Percentiles rank a stretch among this genome's conserved stretches.
Conservation (phyloP, 2,329 filamentous ascomycete genomes). For the Juglanconis juglandina region DNA sequence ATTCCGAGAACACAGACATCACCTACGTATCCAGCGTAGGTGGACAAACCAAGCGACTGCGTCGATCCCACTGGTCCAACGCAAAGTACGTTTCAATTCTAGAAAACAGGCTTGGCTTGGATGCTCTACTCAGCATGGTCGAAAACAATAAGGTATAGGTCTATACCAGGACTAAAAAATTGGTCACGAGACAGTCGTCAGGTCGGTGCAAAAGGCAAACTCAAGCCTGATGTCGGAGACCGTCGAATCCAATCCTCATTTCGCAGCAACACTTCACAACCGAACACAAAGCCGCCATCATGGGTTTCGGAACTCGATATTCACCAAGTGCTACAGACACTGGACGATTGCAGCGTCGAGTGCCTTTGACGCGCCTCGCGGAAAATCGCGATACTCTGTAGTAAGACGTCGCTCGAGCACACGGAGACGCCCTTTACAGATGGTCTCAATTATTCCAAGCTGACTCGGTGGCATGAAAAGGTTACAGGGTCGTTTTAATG, state of each 20-base stretch:
- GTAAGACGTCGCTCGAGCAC: not conserved
- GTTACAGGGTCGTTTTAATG: not conserved
- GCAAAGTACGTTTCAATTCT: too few relatives aligned
- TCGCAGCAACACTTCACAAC: not conserved
- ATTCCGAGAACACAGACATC: too few relatives aligned
- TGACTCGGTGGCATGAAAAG: too few relatives aligned
- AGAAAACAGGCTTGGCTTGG: too few relatives aligned
- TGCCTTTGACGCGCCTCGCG: conserved; percentile 1
- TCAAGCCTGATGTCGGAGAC: not conserved
- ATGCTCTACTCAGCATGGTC: too few relatives aligned
- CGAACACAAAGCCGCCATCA: not conserved
- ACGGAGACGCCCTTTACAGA: not conserved
- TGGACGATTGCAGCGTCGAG: not conserved
- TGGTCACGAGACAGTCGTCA: too few relatives aligned
- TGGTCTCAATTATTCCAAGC: too few relatives aligned
- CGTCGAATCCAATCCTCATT: not conserved
- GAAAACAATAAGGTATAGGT: too few relatives aligned
- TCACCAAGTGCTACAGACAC: not conserved
- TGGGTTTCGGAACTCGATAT: not conserved
- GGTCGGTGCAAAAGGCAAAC: not conserved
- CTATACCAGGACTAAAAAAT: too few relatives aligned
- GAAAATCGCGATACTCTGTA: not conserved
- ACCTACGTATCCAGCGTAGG: too few relatives aligned
- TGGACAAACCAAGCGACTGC: too few relatives aligned
- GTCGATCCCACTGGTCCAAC: too few relatives aligned